phyloP scores from a whole-genome alignment of 202 grass and related monocot species.

The Panicum virgatum region DNA sequence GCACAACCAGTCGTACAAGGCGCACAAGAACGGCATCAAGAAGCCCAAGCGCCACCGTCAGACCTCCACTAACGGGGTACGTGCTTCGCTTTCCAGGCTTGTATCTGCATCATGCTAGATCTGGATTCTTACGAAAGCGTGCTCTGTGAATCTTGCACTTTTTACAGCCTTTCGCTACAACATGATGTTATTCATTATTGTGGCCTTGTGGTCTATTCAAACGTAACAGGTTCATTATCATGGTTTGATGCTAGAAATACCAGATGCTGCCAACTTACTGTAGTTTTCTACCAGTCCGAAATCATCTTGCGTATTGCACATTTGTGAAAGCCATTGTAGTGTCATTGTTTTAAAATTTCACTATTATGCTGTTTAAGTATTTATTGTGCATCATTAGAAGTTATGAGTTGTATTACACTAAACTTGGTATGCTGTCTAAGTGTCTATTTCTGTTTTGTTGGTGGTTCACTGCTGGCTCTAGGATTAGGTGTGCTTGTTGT shows the following conservation, averaged over 20 bases:
- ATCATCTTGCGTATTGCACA: neutral
- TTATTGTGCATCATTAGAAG: neutral
- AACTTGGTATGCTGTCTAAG: neutral
- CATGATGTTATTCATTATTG: neutral
- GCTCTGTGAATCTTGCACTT: neutral
- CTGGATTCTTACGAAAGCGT: neutral
- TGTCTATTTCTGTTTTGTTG: neutral
- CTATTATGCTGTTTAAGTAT: neutral
- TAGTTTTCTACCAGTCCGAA: neutral
- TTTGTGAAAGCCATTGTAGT: too few species aligned
- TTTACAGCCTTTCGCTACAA: neutral
- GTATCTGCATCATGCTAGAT: neutral
- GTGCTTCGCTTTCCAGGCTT: neutral
- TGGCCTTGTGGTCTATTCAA: neutral
- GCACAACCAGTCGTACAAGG: slow-evolving; percentile 98
- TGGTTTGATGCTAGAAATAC: neutral
- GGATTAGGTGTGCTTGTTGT: neutral
- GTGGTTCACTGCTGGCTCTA: too few species aligned
- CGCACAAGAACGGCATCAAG: slow-evolving; percentile 98
- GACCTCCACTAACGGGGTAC: slow-evolving; percentile 93
- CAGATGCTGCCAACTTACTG: neutral
- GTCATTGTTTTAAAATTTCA: neutral
- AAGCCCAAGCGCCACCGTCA: slow-evolving; percentile 89
- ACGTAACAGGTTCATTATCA: neutral
- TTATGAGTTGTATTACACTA: neutral